Evolutionary conservation across 179 eudicot species (phyloP).

Genomic region (Spinacia oleracea): DNA sequence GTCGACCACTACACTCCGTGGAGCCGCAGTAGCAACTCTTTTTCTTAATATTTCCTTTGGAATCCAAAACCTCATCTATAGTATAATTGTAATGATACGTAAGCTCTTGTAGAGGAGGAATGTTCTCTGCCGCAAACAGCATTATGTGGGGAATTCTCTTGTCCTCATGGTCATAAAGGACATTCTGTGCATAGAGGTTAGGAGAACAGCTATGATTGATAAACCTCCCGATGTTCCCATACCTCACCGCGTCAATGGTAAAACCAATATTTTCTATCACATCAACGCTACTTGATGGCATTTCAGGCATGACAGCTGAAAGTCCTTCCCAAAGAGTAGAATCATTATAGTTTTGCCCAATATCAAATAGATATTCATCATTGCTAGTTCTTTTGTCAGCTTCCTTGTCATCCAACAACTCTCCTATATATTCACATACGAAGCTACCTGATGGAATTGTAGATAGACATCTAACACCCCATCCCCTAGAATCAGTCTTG

Average conservation of each 20-base stretch:
- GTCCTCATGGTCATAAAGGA: constrained; percentile 71
- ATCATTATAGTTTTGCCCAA: constrained; percentile 63
- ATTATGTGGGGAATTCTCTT: constrained; percentile 73
- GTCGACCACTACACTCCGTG: constrained; percentile 41
- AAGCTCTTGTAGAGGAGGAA: constrained; percentile 73
- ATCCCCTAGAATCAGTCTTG: constrained; percentile 71
- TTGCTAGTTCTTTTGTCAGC: constrained; percentile 63
- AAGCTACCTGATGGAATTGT: constrained; percentile 77
- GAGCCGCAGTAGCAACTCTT: constrained; percentile 76
- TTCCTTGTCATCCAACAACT: constrained; percentile 64
- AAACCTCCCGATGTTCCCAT: constrained; percentile 75
- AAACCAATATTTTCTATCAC: constrained; percentile 49
- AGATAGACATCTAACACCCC: constrained; percentile 73
- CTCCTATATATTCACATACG: constrained; percentile 81
- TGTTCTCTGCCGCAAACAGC: constrained; percentile 77
- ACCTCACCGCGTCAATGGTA: constrained; percentile 66
- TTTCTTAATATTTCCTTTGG: constrained; percentile 57
- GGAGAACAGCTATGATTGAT: constrained; percentile 90
- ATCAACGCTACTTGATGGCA: constrained; percentile 19
- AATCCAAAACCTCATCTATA: constrained; percentile 53
- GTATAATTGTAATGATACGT: constrained; percentile 67
- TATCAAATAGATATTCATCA: constrained; percentile 78
- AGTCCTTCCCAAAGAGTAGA: constrained; percentile 34
- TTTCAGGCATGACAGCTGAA: constrained; percentile 32
- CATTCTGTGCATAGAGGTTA: constrained; percentile 78